Base-by-base conservation (phyloP, 805 yeast species). In the Yamadazyma kitorensis region DNA sequence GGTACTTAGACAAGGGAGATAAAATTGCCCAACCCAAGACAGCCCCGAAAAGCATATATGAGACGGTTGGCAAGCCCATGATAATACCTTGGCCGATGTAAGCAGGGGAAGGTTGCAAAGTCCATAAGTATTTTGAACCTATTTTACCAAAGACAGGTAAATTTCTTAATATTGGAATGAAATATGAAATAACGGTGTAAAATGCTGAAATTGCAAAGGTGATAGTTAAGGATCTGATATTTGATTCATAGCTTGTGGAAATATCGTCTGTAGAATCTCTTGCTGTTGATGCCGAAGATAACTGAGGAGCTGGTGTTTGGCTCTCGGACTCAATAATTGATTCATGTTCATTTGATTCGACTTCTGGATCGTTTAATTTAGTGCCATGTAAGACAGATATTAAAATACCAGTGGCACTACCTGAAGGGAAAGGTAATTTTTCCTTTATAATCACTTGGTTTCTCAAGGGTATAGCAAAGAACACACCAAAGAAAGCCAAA, bases 51-150 rank as follows among this genome's bases (percentile, higher is more conserved):
- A 91, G 61, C 98, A 91, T 91, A 43, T 88, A 84, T 7, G 86
- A 71, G 0, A 88, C 94, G 0, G 98, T 88, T 2, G 89, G 86
- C 6, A 88, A 64, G 0, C 98, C 98, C 98, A 91, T 91, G 37
- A 91, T 91, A 25, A 93, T 87, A 4, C 98, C 98, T 59, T 91
- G 98, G 2, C 98, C 98, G 22, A 93, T 74, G 54, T 91, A 91
- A 0, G 98, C 98, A 0, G 98, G 98, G 0, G 96, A 87, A 0
- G 96, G 96, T 55, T 93, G 96, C 40, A 93, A 74, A 39, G 83
- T 80, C 93, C 97, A 86, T 29, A 84, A 69, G 58, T 86, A 85
- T 12, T 68, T 59, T 0, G 95, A 84, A 13, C 86, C 60, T 28
- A 52, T 49, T 1, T 47, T 24, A 0, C 98, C 98, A 55, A 91